These are phyloP conservation scores for Mucor saturninus DNA, from an alignment of 371 early-diverging fungal genomes.

Conservation along the genomic window DNA sequence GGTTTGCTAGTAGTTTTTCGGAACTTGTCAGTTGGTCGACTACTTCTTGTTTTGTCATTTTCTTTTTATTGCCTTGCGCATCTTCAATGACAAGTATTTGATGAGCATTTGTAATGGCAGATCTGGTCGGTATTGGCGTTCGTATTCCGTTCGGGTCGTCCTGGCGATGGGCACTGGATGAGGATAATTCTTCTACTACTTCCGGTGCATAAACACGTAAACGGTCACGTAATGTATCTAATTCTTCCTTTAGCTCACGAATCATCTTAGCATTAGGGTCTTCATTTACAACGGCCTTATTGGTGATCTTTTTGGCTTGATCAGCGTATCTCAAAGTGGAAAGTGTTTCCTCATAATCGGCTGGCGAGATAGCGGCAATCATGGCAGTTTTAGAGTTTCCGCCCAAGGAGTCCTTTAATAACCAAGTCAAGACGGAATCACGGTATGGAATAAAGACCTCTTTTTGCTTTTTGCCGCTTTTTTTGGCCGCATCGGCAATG, in stretches of 20 bases:
- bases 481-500: conserved; percentile 27
- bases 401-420: conserved; percentile 92
- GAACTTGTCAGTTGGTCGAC: conserved; percentile 83
- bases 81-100: conserved; percentile 35
- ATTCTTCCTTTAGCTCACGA: conserved; percentile 87
- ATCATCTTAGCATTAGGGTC: conserved; percentile 86
- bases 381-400: conserved; percentile 95
- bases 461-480: conserved; percentile 54
- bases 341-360: conserved; percentile 87
- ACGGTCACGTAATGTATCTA: conserved; percentile 68
- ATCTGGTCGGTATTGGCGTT: conserved; percentile 16
- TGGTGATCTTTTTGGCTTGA: conserved; percentile 91
- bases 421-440: conserved; percentile 93
- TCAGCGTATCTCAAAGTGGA: conserved; percentile 96
- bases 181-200: conserved; percentile 40
- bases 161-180: conserved; percentile 16
- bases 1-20: conserved; percentile 86
- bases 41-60: conserved; percentile 63
- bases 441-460: conserved; percentile 85
- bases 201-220: conserved; percentile 68
- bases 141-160: neutral
- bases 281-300: conserved; percentile 92
- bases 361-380: conserved; percentile 87
- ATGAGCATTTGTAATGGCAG: conserved; percentile 30
- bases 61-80: conserved; percentile 48